A percentile compares a stretch with the other conserved stretches of the same genome.
These are phyloP conservation scores for Amesomyces nigricolor DNA, from an alignment of 2,329 filamentous ascomycete genomes.

Conservation along the genomic window DNA sequence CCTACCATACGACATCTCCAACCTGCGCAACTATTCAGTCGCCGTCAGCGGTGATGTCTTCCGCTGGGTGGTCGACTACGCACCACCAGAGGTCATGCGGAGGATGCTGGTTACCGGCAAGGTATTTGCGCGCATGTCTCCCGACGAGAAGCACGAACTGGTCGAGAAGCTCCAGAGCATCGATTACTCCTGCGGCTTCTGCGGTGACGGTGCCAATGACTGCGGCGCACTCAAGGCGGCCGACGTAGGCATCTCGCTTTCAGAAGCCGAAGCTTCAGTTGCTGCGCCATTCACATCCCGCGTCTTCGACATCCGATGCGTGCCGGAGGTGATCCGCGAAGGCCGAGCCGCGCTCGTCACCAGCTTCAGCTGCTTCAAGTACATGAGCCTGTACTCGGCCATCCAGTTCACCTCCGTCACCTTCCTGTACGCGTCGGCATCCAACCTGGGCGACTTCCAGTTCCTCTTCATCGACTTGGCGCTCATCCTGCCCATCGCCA, in stretches of 20 bases:
- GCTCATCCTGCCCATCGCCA: constrained; percentile 89
- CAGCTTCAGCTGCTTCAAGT: constrained; percentile 99
- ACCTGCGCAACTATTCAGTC: constrained; percentile 77
- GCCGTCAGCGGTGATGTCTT: constrained; percentile 93
- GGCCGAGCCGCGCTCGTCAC: constrained; percentile 93
- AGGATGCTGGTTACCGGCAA: constrained; percentile 85
- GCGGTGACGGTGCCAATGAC: constrained; percentile 95
- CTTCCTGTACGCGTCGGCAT: constrained; percentile 90
- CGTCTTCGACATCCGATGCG: constrained; percentile 93
- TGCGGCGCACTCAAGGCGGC: constrained; percentile 95
- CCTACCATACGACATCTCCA: constrained; percentile 76
- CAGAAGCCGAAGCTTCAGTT: constrained; percentile 94
- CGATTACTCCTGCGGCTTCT: constrained; percentile 93
- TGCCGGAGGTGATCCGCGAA: constrained; percentile 86
- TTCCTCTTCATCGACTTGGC: constrained; percentile 93
- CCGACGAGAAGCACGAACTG: constrained; percentile 95
- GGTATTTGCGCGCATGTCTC: constrained; percentile 97
- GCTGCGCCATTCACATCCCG: constrained; percentile 96
- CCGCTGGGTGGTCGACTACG: constrained; percentile 92
- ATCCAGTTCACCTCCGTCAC: constrained; percentile 97
- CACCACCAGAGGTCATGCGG: constrained; percentile 70
- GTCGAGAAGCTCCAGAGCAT: constrained; percentile 96
- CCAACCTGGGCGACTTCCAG: constrained; percentile 95
- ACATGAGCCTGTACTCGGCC: constrained; percentile 98
- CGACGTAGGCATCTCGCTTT: constrained; percentile 94